Evolutionary conservation across 441 rosid species (phyloP).

Genomic region (Francoa sonchifolia): DNA sequence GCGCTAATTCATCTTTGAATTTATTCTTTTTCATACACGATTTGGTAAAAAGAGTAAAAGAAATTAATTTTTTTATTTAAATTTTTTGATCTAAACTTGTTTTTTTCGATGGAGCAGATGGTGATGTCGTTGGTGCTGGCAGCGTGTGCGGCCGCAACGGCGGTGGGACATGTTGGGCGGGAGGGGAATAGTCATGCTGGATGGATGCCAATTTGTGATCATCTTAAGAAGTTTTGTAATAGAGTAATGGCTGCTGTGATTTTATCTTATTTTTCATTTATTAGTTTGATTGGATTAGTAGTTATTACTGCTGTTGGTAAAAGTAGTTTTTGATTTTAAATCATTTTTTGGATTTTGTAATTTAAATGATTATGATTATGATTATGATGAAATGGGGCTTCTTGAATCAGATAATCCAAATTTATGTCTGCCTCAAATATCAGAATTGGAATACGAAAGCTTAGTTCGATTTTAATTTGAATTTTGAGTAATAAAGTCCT

Average conservation of each 20-base stretch:
- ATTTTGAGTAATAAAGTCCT: no score
- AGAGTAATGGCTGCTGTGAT: constrained; percentile 20
- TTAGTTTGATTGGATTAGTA: no score
- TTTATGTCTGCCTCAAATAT: no score
- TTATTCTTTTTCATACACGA: constrained; percentile 38
- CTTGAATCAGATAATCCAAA: no score
- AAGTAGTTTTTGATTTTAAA: no score
- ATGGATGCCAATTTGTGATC: constrained; percentile 50
- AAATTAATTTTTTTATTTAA: neutral
- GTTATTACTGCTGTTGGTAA: no score
- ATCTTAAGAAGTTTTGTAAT: constrained; percentile 30
- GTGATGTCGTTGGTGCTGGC: constrained; percentile 28
- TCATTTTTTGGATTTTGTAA: no score
- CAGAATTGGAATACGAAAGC: no score
- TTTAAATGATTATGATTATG: no score
- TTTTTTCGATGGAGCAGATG: constrained; percentile 14
- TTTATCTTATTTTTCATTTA: constrained; percentile 20
- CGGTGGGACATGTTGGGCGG: constrained; percentile 35
- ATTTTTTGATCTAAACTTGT: neutral
- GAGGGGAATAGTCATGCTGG: constrained; percentile 49
- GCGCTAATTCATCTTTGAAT: constrained; percentile 14
- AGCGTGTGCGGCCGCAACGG: constrained; percentile 33
- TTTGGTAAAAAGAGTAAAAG: no score
- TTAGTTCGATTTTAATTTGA: no score
- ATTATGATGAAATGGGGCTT: no score